Evolutionary conservation across 1,139 yeast genomes (phyloP).

Genomic region (Yamadazyma kanchanaburiensis): DNA sequence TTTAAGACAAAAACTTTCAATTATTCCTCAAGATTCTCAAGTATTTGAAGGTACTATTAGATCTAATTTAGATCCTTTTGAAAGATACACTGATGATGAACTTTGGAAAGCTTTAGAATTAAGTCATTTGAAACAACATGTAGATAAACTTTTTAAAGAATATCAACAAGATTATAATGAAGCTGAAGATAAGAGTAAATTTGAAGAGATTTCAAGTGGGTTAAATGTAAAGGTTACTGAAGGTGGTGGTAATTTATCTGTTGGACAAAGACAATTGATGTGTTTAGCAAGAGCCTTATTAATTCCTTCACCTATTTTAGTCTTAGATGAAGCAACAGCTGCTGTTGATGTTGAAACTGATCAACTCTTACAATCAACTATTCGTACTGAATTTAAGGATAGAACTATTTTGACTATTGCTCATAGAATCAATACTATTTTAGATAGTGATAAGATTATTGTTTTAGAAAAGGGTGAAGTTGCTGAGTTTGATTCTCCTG

Average conservation of each 20-base stretch:
- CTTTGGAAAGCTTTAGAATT: slow-evolving; percentile 84
- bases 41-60: slow-evolving; percentile 90
- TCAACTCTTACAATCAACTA: slow-evolving; percentile 79
- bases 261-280: slow-evolving; percentile 90
- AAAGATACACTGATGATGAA: slow-evolving; percentile 64
- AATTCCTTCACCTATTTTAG: slow-evolving; percentile 73
- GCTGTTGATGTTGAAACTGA: slow-evolving; percentile 98
- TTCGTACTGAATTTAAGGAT: slow-evolving; percentile 78
- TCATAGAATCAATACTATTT: slow-evolving; percentile 87
- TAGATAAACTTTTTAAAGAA: slow-evolving; percentile 52
- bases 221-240: slow-evolving; percentile 67
- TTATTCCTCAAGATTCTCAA: slow-evolving; percentile 97
- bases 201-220: slow-evolving; percentile 17
- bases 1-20: slow-evolving; percentile 78
- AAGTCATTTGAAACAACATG: slow-evolving; percentile 79
- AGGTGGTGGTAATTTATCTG: slow-evolving; percentile 85
- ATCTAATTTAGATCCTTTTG: slow-evolving; percentile 85
- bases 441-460: slow-evolving; percentile 85
- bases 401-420: slow-evolving; percentile 94
- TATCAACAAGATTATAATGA: slow-evolving; percentile 23
- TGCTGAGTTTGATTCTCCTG: slow-evolving; percentile 85
- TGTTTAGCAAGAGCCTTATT: slow-evolving; percentile 86
- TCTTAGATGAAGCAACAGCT: slow-evolving; percentile 95
- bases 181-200: slow-evolving; percentile 11
- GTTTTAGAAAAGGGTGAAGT: slow-evolving; percentile 85